Base-by-base conservation (phyloP, 208 protist genomes). In the Trypanosoma cruzi region DNA sequence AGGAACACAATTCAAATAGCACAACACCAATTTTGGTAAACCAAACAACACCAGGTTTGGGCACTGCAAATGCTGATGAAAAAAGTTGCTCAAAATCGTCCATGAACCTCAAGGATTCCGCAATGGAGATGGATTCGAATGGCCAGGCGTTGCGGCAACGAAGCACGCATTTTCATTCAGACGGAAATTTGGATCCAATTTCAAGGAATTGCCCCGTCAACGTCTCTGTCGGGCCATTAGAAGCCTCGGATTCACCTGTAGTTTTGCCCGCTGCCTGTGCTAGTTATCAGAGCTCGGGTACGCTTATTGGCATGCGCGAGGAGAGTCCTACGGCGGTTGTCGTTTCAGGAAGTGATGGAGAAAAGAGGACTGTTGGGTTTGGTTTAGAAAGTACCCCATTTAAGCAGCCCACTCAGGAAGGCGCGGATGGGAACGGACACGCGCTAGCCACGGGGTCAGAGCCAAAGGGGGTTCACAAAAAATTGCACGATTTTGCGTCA, bases 101-200 rank as follows among this genome's bases (percentile, higher is more conserved):
- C 2, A 67, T 62, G 48, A 71, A 55, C 26, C 8, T 71, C 4
- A 49, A 57, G 18, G 20, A 31, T 53, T 34, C 70, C 31, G 63
- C 55, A 7, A 32, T 24, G 40, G 44, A 64, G 5, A 0, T 77
- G 8, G 58, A 48, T 67, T 57, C 71, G 31, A 52, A 10, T 52
- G 40, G 65, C 2, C 44, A 48, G 10, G 48, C 63, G 34, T 37
- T 77, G 18, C 64, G 64, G 40, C 56, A 77, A 26, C 44, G 49
- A n/a, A 77, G 67, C 52, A 1, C 57, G 8, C 71, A 67, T 46
- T 40, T 71, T 28, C 37, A 77, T n/a, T 28, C 13, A 0, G 65
- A 61, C 52, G 32, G 58, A 31, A 56, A 67, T 37, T 49, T 36
- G 11, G 64, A 65, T 1, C 24, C 46, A 10, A 46, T 71, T 44